These are phyloP conservation scores for Bidens hawaiensis DNA, from an alignment of 140 eudicot species.

Conservation along the genomic window DNA sequence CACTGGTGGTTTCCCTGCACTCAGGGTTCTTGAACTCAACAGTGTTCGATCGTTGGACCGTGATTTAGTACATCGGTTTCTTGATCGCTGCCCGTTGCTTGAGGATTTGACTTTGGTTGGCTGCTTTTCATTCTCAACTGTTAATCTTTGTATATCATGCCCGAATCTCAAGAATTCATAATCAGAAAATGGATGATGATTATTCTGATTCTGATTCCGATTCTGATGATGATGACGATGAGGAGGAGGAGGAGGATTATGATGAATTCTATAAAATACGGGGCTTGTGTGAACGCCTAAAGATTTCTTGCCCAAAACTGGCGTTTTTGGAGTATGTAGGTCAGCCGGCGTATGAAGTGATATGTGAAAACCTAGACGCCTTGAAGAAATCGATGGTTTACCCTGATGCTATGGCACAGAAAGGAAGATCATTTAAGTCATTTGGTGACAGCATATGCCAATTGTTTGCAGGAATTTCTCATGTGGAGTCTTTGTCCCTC, in stretches of 20 bases:
- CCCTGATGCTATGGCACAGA: not conserved
- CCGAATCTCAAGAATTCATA: conserved; percentile 8
- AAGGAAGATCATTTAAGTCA: not conserved
- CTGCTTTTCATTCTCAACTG: not conserved
- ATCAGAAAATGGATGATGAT: not conserved
- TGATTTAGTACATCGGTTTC: not conserved
- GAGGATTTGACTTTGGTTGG: conserved; percentile 6
- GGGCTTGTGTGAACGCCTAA: not conserved
- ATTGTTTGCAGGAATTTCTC: not conserved
- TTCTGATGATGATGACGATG: too few species aligned
- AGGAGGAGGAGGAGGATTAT: too few species aligned
- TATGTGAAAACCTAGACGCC: not conserved
- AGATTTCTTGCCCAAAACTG: not conserved
- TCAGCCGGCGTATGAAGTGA: not conserved
- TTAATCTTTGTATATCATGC: not conserved
- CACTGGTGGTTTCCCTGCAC: not conserved
- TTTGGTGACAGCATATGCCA: not conserved
- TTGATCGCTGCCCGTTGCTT: not conserved
- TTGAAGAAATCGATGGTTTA: not conserved
- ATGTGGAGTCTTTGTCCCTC: not conserved
- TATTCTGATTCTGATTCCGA: too few species aligned
- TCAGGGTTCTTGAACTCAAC: conserved; percentile 18
- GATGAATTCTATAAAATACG: too few species aligned
- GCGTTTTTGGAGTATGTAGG: not conserved
- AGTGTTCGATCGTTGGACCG: not conserved